Evolutionary conservation across 2,329 filamentous ascomycete genomes (phyloP).

Genomic region (Cladophialophora bantiana): DNA sequence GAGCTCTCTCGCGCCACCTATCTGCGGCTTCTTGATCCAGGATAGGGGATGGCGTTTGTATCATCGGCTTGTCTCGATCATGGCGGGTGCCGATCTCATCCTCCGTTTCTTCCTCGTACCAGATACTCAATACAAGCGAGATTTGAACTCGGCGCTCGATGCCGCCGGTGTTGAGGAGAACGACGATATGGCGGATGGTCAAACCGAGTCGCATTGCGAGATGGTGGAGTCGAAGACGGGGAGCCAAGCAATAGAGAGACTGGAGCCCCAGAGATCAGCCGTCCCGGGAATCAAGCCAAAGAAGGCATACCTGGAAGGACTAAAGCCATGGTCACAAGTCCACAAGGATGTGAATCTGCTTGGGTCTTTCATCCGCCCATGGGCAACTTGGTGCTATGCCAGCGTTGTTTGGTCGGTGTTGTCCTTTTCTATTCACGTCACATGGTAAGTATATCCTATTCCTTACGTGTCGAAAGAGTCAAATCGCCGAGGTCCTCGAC

Average conservation of each 20-base stretch:
- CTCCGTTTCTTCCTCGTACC: slow-evolving; percentile 47
- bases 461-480: too few relatives aligned
- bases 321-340: slow-evolving; percentile 6
- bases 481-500: too few relatives aligned
- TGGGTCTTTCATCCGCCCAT: slow-evolving; percentile 5
- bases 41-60: slow-evolving; percentile 50
- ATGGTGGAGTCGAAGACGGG: too few relatives aligned
- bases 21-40: slow-evolving; percentile 46
- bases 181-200: neutral
- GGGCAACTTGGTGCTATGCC: slow-evolving; percentile 14
- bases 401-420: slow-evolving; percentile 17
- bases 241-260: neutral
- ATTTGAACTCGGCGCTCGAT: slow-evolving; percentile 31
- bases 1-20: slow-evolving; percentile 20
- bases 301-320: neutral
- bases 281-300: neutral
- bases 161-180: neutral
- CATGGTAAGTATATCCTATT: neutral
- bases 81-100: slow-evolving; percentile 44
- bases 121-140: slow-evolving; percentile 46
- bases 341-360: slow-evolving; percentile 1
- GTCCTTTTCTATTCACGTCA: slow-evolving; percentile 20
- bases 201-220: too few relatives aligned
- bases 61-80: slow-evolving; percentile 47
- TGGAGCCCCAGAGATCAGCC: neutral